phyloP scores from a whole-genome alignment of 495 filamentous ascomycete genomes.

The Penicillium atrosanguineum region DNA sequence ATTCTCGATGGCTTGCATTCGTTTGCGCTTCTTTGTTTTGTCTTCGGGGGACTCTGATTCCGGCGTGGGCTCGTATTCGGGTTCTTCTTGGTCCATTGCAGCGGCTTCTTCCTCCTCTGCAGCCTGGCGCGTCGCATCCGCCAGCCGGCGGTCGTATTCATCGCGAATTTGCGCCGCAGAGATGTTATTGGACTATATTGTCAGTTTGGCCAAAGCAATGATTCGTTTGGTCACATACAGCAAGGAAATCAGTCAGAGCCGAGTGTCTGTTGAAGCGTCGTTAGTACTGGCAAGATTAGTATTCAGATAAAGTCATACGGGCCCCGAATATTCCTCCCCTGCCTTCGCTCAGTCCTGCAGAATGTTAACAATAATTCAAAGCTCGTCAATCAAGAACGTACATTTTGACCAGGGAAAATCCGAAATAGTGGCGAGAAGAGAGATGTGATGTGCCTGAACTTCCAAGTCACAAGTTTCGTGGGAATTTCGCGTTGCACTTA shows the following conservation, averaged over 20 bases:
- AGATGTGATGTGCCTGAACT: not conserved
- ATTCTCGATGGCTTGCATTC: slow-evolving; percentile 63
- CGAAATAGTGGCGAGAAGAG: not conserved
- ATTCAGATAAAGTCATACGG: slow-evolving; percentile 46
- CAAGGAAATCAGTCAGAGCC: slow-evolving; percentile 78
- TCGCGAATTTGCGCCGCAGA: slow-evolving; percentile 75
- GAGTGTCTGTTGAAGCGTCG: slow-evolving; percentile 50
- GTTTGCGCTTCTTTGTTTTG: slow-evolving; percentile 58
- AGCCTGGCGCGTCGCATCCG: slow-evolving; percentile 43
- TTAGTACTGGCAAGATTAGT: slow-evolving; percentile 12
- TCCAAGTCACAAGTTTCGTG: slow-evolving; percentile 41
- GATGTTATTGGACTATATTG: slow-evolving; percentile 74
- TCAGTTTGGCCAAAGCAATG: slow-evolving; percentile 3
- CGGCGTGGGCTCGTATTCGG: slow-evolving; percentile 25
- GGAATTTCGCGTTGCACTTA: slow-evolving; percentile 51
- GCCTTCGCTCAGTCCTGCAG: slow-evolving; percentile 39
- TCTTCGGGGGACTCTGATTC: slow-evolving; percentile 44
- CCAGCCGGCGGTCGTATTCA: slow-evolving; percentile 54
- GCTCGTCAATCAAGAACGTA: not conserved
- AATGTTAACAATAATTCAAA: slow-evolving; percentile 14
- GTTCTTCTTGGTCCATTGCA: slow-evolving; percentile 24
- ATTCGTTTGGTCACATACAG: slow-evolving; percentile 44
- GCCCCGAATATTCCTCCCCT: slow-evolving; percentile 56
- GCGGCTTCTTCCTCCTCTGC: slow-evolving; percentile 15
- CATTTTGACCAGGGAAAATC: slow-evolving; percentile 4